A percentile compares a stretch with the other conserved stretches of the same genome.
phyloP scores from a whole-genome alignment of 1,139 yeast species.

The Magnusiomyces suaveolens region DNA sequence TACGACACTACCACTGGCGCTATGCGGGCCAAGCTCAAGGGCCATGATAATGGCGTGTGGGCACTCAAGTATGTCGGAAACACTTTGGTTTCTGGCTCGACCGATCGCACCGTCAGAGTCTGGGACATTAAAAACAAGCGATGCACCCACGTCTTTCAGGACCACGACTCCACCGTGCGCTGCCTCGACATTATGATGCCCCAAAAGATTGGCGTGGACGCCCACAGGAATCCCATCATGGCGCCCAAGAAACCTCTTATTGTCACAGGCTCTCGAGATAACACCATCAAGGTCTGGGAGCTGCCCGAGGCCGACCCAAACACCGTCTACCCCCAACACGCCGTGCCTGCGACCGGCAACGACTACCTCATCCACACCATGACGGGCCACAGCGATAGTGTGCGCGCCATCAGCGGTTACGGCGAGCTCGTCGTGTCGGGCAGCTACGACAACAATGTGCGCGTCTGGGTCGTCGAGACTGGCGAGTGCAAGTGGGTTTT shows the following conservation, averaged over 20 bases:
- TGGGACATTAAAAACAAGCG: slow-evolving; percentile 74
- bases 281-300: slow-evolving; percentile 81
- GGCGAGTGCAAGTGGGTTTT: slow-evolving; percentile 62
- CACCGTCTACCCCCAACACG: slow-evolving; percentile 44
- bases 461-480: slow-evolving; percentile 35
- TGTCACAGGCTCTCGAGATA: slow-evolving; percentile 85
- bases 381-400: slow-evolving; percentile 79
- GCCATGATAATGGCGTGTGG: slow-evolving; percentile 99
- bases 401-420: slow-evolving; percentile 77
- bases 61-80: slow-evolving; percentile 79
- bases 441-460: slow-evolving; percentile 78
- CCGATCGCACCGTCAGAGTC: slow-evolving; percentile 82
- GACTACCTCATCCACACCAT: slow-evolving; percentile 70
- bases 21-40: slow-evolving; percentile 43
- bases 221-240: slow-evolving; percentile 46
- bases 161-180: slow-evolving; percentile 87
- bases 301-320: slow-evolving; percentile 27
- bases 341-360: slow-evolving; percentile 7
- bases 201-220: slow-evolving; percentile 26
- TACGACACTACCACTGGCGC: slow-evolving; percentile 71
- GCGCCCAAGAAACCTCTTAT: slow-evolving; percentile 56
- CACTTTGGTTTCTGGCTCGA: slow-evolving; percentile 78
- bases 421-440: slow-evolving; percentile 84
- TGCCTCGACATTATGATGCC: slow-evolving; percentile 80
- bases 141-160: slow-evolving; percentile 79